Evolutionary conservation across 2,329 filamentous ascomycete genomes (phyloP).

Genomic region (Canariomyces notabilis): DNA sequence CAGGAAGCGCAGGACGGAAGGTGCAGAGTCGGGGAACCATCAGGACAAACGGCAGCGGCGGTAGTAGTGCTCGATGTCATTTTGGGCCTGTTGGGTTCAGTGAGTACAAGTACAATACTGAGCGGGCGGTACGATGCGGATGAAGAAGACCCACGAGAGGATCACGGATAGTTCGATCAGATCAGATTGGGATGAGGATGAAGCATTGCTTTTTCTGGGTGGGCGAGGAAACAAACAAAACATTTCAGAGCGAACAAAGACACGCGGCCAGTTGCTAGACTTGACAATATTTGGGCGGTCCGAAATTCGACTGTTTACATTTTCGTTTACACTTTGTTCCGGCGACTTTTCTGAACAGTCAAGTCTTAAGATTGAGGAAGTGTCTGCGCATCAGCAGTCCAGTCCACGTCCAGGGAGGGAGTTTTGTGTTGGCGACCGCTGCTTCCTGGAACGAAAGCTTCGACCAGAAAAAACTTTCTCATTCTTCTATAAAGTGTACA

Average conservation of each 20-base stretch:
- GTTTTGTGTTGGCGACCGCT: too few species aligned
- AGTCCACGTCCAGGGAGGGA: too few species aligned
- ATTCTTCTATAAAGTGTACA: too few species aligned
- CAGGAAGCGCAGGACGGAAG: conserved; percentile 45
- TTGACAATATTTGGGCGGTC: not conserved
- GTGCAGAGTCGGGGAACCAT: conserved; percentile 36
- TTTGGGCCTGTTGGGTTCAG: not conserved
- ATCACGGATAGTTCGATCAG: not conserved
- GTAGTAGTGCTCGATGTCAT: conserved; percentile 29
- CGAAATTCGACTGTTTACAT: not conserved
- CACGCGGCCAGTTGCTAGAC: not conserved
- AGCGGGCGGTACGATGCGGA: not conserved
- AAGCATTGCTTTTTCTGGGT: not conserved
- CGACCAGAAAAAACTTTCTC: too few species aligned
- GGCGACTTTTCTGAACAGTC: not conserved
- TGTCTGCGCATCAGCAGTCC: too few species aligned
- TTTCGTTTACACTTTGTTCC: not conserved
- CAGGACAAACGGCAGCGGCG: conserved; percentile 52
- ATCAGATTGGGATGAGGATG: not conserved
- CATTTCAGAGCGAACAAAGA: not conserved
- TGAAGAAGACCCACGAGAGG: not conserved
- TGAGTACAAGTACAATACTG: too few species aligned
- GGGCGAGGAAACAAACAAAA: too few species aligned
- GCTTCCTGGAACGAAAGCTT: too few species aligned
- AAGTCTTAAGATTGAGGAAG: too few species aligned